Percentiles rank a stretch among this genome's conserved stretches.
phyloP scores from a whole-genome alignment of 768 basidiomycete species.

The Suillus spraguei region DNA sequence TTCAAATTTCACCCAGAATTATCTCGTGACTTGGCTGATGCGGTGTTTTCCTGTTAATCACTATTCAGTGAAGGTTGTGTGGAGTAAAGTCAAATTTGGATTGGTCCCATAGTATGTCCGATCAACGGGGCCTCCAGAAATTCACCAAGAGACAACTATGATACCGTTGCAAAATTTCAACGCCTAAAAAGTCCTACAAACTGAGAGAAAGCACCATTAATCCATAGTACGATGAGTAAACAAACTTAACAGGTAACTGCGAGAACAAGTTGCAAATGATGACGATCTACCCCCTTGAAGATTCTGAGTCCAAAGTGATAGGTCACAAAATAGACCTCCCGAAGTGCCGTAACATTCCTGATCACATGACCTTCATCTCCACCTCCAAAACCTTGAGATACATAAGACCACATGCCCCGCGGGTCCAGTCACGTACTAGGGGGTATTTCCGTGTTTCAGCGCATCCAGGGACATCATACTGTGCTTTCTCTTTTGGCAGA shows the following conservation, averaged over 20 bases:
- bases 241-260: neutral
- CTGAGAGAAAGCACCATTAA: neutral
- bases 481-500: slow-evolving; percentile 16
- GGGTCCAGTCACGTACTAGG: slow-evolving; percentile 61
- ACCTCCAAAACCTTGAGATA: slow-evolving; percentile 62
- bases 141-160: no score
- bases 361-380: slow-evolving; percentile 9
- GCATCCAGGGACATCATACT: slow-evolving; percentile 65
- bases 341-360: neutral
- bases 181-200: neutral
- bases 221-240: neutral
- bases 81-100: no score
- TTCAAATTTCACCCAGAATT: no score
- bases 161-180: no score
- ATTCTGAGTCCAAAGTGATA: neutral
- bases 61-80: no score
- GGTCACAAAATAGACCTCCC: neutral
- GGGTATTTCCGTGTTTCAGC: slow-evolving; percentile 59
- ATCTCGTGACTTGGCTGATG: no score
- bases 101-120: no score
- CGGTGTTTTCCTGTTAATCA: no score
- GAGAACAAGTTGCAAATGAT: neutral
- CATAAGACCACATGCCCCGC: slow-evolving; percentile 62
- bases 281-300: slow-evolving; percentile 1
- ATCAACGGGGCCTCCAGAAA: no score